Evolutionary conservation across 2,329 filamentous ascomycete genomes (phyloP).

Genomic region (Zasmidium citrigriseum): DNA sequence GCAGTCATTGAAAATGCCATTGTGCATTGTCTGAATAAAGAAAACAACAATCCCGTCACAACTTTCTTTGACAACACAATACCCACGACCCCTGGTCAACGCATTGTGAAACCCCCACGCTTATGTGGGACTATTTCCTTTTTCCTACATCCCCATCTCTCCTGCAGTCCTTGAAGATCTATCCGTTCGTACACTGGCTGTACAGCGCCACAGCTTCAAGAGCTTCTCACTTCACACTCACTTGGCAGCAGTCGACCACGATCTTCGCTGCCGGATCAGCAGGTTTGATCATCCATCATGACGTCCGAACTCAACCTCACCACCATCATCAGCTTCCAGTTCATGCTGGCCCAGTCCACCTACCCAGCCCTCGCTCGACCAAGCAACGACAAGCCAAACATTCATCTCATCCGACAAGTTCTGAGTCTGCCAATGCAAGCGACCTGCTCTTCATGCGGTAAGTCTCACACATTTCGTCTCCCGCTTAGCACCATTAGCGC

Average conservation of each 20-base stretch:
- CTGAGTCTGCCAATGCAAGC: neutral
- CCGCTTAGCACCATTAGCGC: neutral
- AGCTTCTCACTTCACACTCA: too few species aligned
- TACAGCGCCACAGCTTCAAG: neutral
- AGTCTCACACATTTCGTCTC: neutral
- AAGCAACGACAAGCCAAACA: neutral
- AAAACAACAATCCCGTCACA: too few species aligned
- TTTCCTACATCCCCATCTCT: too few species aligned
- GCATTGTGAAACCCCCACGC: too few species aligned
- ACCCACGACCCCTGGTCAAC: too few species aligned
- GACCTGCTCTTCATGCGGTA: neutral
- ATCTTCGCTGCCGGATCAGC: too few species aligned
- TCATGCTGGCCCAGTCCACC: constrained; percentile 1
- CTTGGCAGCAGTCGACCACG: too few species aligned
- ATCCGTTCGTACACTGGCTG: neutral
- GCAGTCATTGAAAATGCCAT: neutral
- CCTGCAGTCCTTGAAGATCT: neutral
- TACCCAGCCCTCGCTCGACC: neutral
- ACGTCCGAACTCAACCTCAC: neutral
- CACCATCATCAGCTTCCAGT: neutral
- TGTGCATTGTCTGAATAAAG: too few species aligned
- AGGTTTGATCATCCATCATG: neutral
- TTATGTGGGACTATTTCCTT: too few species aligned
- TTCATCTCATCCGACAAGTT: neutral
- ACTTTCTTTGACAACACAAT: too few species aligned